Conservation (phyloP, 306 rosid species). For the Ormosia emarginata region DNA sequence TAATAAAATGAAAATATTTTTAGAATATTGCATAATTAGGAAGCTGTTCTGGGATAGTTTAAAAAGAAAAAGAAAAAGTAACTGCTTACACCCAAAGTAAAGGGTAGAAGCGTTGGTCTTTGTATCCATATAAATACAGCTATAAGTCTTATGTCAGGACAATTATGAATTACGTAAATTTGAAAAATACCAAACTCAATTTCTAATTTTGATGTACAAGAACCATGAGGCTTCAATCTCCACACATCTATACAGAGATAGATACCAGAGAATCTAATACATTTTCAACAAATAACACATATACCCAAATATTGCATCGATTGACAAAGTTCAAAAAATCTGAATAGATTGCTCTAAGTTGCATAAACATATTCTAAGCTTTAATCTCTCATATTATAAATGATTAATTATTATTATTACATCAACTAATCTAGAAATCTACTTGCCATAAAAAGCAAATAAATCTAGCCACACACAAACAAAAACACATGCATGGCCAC, state of each 20-base stretch:
- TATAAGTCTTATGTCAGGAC: not conserved
- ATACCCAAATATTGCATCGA: not conserved
- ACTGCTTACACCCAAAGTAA: conserved; percentile 17
- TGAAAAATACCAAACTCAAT: not conserved
- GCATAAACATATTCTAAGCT: not conserved
- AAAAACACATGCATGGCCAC: not conserved
- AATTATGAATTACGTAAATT: not conserved
- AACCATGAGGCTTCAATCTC: not conserved
- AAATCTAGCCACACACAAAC: no score
- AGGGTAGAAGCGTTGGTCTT: not conserved
- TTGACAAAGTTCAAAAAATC: not conserved
- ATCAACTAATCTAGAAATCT: not conserved
- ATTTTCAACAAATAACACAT: no score
- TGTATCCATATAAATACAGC: not conserved
- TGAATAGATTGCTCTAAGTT: not conserved
- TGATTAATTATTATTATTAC: not conserved
- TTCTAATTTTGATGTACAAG: not conserved
- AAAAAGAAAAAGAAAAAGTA: not conserved
- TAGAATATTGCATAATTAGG: not conserved
- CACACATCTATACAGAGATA: not conserved
- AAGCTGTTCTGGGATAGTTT: not conserved
- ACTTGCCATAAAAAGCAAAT: not conserved
- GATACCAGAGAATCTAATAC: no score
- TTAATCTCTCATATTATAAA: no score
- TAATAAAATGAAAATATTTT: no score